Conservation (phyloP, 1,284 basidiomycete species). For the Cryptococcus sp. region DNA sequence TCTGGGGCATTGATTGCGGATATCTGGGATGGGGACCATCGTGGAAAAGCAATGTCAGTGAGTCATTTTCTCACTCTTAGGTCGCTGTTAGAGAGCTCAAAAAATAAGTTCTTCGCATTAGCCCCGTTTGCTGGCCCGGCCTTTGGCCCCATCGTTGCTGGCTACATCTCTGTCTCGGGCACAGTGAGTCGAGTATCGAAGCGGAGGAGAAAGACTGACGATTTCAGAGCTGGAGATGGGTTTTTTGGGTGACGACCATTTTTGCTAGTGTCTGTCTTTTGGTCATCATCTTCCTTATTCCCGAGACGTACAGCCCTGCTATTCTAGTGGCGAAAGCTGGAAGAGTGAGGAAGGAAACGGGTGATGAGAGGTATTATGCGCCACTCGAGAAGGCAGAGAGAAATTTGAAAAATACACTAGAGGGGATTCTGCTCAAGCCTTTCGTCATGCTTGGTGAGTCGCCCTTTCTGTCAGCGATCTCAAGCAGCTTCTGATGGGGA, state of each 20-base stretch:
- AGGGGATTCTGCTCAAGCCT: conserved; percentile 56
- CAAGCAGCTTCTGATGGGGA: not conserved
- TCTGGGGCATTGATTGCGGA: conserved; percentile 55
- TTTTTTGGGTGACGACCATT: conserved; percentile 67
- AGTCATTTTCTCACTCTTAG: too few species aligned
- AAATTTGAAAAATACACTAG: conserved; percentile 37
- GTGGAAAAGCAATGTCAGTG: conserved; percentile 62
- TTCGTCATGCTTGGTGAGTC: conserved; percentile 58
- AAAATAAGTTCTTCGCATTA: conserved; percentile 63
- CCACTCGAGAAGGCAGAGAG: conserved; percentile 36
- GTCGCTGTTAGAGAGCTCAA: conserved; percentile 59
- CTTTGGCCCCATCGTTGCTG: conserved; percentile 62
- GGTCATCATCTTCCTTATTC: conserved; percentile 61
- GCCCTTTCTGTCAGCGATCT: not conserved
- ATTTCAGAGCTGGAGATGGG: conserved; percentile 45
- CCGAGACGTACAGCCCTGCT: conserved; percentile 63
- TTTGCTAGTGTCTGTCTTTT: conserved; percentile 52
- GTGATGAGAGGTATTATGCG: conserved; percentile 60
- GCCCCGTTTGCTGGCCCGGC: conserved; percentile 66
- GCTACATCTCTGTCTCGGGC: conserved; percentile 54
- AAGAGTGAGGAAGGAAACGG: conserved; percentile 57
- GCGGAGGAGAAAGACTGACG: not conserved
- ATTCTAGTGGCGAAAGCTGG: conserved; percentile 56
- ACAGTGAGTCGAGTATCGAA: conserved; percentile 29
- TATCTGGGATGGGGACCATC: conserved; percentile 62